phyloP scores from a whole-genome alignment of 176 grass and related monocot genomes.

The Juncus inflexus region DNA sequence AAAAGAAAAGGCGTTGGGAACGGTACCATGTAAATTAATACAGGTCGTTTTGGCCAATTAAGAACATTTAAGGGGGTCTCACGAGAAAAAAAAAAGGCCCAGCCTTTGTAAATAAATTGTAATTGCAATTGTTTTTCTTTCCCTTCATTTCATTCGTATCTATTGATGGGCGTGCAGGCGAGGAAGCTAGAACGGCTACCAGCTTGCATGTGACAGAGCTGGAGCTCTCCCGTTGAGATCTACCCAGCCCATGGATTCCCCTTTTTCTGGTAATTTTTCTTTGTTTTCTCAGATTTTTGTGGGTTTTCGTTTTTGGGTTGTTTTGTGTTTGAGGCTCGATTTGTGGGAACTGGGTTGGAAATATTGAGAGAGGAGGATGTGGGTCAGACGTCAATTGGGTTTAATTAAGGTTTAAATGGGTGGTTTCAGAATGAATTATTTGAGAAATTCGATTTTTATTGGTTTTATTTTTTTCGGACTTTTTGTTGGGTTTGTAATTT shows the following conservation, averaged over 20 bases:
- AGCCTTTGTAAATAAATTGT: slow-evolving; percentile 6
- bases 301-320: background rate
- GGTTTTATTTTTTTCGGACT: too few species aligned
- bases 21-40: slow-evolving; percentile 13
- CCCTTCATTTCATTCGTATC: background rate
- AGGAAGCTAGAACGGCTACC: slow-evolving; percentile 2
- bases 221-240: slow-evolving; percentile 30
- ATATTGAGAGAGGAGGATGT: background rate
- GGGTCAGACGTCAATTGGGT: background rate
- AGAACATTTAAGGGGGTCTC: too few species aligned
- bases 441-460: background rate
- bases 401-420: slow-evolving; percentile 4
- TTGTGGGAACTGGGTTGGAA: background rate
- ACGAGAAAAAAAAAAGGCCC: too few species aligned
- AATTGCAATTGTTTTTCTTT: background rate
- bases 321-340: slow-evolving; percentile 9
- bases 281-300: slow-evolving; percentile 3
- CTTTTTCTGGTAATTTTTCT: slow-evolving; percentile 15
- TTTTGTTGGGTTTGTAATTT: slow-evolving; percentile 7
- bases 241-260: slow-evolving; percentile 21
- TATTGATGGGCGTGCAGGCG: slow-evolving; percentile 26
- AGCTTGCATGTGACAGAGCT: slow-evolving; percentile 29
- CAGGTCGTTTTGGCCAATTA: background rate
- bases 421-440: background rate
- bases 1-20: slow-evolving; percentile 24